Percentiles rank a stretch among this genome's conserved stretches.
Conservation (phyloP, 805 yeast species). For the Kurtzmaniella cleridarum region DNA sequence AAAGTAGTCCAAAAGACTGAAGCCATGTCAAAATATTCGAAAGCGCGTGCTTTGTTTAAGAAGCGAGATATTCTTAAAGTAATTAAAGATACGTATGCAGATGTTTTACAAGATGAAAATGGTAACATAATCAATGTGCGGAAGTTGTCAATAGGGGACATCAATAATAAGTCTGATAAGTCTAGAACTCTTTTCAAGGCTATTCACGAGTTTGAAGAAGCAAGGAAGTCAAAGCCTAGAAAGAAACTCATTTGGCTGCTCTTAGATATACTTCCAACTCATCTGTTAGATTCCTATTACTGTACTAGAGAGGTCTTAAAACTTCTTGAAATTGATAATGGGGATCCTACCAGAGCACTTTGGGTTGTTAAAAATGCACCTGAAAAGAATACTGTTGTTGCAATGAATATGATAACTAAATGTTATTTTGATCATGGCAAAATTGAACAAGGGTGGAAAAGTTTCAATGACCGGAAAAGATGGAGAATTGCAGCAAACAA, state of each 20-base stretch:
- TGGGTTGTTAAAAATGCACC: slow-evolving; percentile 43
- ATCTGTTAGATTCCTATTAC: slow-evolving; percentile 51
- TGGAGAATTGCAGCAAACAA: slow-evolving; percentile 54
- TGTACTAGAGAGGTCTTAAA: slow-evolving; percentile 51
- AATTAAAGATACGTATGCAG: too few species aligned
- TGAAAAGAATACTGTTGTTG: slow-evolving; percentile 47
- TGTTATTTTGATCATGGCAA: slow-evolving; percentile 41
- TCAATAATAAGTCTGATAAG: slow-evolving; percentile 15
- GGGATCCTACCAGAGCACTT: slow-evolving; percentile 44
- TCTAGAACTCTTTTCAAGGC: slow-evolving; percentile 24
- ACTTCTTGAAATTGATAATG: slow-evolving; percentile 45
- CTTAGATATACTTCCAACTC: slow-evolving; percentile 55
- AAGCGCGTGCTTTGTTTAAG: too few species aligned
- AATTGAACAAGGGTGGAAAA: slow-evolving; percentile 43
- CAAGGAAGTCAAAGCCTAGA: slow-evolving; percentile 28
- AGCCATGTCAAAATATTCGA: too few species aligned
- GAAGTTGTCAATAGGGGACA: slow-evolving; percentile 17
- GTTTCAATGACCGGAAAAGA: slow-evolving; percentile 53
- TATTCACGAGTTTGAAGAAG: slow-evolving; percentile 18
- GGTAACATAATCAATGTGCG: slow-evolving; percentile 22
- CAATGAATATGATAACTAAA: slow-evolving; percentile 56
- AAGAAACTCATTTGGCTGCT: slow-evolving; percentile 45
- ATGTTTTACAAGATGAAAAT: slow-evolving; percentile 14
- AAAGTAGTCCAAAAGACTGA: too few species aligned
- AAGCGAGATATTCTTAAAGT: too few species aligned